phyloP scores from a whole-genome alignment of 2,329 filamentous ascomycete species.

The Ophiostoma quercus region DNA sequence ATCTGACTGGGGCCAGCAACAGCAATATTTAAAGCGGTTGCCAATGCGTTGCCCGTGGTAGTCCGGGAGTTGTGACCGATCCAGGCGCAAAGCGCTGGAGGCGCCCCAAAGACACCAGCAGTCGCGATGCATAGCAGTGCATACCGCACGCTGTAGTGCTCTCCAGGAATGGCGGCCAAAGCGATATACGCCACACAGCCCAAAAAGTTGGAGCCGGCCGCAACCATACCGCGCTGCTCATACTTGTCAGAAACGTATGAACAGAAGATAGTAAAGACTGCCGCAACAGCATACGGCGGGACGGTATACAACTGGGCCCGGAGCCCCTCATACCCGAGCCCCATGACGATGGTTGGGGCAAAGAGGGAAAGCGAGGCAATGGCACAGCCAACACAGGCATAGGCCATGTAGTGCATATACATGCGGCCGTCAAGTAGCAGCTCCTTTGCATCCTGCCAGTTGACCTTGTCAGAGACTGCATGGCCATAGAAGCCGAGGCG shows the following conservation, averaged over 20 bases:
- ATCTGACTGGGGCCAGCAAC: neutral
- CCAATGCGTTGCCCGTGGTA: neutral
- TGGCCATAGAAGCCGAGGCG: neutral
- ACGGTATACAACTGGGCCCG: neutral
- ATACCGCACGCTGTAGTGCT: neutral
- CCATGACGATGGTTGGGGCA: neutral
- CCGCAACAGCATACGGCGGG: neutral
- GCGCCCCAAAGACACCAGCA: neutral
- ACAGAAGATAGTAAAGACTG: neutral
- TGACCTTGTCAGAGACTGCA: neutral
- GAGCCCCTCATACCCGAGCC: neutral
- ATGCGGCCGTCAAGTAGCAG: neutral
- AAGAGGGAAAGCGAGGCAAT: neutral
- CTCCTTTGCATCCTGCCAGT: neutral
- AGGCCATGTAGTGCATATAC: neutral
- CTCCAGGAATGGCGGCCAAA: neutral
- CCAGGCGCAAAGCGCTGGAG: neutral
- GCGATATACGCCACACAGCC: neutral
- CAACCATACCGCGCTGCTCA: neutral
- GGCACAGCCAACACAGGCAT: neutral
- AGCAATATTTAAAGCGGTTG: neutral
- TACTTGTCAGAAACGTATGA: neutral
- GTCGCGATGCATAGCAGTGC: neutral
- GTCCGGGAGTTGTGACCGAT: neutral
- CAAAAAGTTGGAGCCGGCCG: neutral